phyloP scores from a whole-genome alignment of 1,284 basidiomycete species.

The Chondrostereum purpureum region DNA sequence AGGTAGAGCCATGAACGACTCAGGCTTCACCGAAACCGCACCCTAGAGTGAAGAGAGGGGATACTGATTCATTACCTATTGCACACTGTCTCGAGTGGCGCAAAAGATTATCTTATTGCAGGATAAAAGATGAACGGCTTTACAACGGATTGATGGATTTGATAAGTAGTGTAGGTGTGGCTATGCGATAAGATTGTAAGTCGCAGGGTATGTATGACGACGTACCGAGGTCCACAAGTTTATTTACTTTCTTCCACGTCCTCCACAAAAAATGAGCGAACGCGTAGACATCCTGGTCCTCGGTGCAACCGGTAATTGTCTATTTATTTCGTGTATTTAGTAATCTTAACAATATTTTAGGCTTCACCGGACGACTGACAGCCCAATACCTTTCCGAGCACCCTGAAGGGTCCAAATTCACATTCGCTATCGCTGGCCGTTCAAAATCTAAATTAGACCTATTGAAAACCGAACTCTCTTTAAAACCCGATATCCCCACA shows the following conservation, averaged over 20 bases:
- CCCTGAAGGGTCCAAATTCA: constrained; percentile 46
- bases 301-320: background rate
- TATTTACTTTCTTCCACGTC: background rate
- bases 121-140: no score
- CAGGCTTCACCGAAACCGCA: no score
- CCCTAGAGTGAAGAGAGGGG: no score
- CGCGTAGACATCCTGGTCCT: background rate
- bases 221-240: no score
- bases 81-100: no score
- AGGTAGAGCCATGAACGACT: no score
- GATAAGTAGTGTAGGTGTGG: no score
- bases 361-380: constrained; percentile 62
- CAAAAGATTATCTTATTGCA: no score
- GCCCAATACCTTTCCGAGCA: constrained; percentile 55
- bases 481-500: constrained; percentile 34
- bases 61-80: no score
- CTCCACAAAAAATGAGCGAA: background rate
- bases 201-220: no score
- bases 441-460: constrained; percentile 47
- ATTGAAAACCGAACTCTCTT: constrained; percentile 34
- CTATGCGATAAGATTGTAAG: no score
- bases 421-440: constrained; percentile 55
- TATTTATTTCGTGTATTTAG: background rate
- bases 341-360: constrained; percentile 20
- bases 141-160: no score